phyloP scores from a whole-genome alignment of 2,329 filamentous ascomycete genomes.

The Drechslerella coelobrocha region DNA sequence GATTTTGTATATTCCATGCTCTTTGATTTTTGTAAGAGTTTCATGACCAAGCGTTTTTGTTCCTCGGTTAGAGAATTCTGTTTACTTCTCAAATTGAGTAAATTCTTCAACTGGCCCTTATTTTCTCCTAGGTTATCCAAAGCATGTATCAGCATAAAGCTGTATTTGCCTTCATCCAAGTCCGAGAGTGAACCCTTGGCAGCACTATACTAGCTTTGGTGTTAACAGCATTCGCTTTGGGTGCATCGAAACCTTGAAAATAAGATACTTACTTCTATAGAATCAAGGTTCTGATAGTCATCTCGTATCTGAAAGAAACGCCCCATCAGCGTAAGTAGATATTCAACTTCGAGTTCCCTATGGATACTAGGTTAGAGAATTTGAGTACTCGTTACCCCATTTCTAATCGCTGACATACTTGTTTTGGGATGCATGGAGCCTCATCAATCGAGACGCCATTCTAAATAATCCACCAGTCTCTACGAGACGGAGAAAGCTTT shows the following conservation, averaged over 20 bases:
- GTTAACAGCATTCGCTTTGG: background rate
- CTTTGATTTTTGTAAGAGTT: background rate
- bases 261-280: conserved; percentile 15
- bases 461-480: conserved; percentile 35
- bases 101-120: background rate
- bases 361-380: background rate
- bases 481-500: background rate
- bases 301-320: conserved; percentile 41
- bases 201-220: conserved; percentile 6
- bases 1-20: background rate
- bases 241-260: background rate
- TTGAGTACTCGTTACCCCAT: background rate
- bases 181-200: conserved; percentile 29
- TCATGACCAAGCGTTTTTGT: background rate
- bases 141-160: conserved; percentile 30
- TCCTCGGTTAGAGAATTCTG: background rate
- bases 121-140: background rate
- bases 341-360: conserved; percentile 28
- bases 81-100: background rate
- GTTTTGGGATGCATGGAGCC: conserved; percentile 17
- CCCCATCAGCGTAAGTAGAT: conserved; percentile 20
- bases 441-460: conserved; percentile 31
- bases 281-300: conserved; percentile 26
- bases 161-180: conserved; percentile 36
- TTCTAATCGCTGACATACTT: conserved; percentile 2